These are phyloP conservation scores for Trapa incisa DNA, from an alignment of 345 rosid genomes.

Conservation along the genomic window DNA sequence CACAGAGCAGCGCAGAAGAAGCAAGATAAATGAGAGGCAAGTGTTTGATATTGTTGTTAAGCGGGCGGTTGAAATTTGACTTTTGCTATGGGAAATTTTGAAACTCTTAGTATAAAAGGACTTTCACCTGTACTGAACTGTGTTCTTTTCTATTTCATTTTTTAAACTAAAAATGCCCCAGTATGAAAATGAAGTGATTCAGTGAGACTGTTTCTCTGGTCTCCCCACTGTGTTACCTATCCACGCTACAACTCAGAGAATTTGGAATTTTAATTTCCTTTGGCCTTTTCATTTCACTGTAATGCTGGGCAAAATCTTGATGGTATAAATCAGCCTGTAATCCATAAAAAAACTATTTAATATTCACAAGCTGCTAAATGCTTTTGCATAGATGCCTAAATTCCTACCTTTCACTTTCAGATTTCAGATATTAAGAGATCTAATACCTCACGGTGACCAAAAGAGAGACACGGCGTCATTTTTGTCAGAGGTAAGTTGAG, in stretches of 20 bases:
- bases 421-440: constrained; percentile 88
- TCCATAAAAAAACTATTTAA: neutral
- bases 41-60: neutral
- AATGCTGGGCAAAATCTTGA: neutral
- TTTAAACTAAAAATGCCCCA: neutral
- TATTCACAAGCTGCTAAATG: neutral
- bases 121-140: neutral
- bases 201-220: neutral
- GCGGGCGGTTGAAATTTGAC: neutral
- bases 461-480: constrained; percentile 93
- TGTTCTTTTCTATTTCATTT: neutral
- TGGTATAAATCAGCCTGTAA: neutral
- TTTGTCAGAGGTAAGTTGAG: constrained; percentile 59
- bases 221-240: neutral
- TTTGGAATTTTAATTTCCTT: neutral
- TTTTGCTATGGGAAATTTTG: neutral
- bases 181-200: neutral
- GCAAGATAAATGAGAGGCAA: constrained; percentile 95
- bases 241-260: neutral
- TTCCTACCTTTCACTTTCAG: constrained; percentile 24
- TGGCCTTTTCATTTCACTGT: neutral
- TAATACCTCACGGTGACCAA: constrained; percentile 81
- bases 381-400: neutral
- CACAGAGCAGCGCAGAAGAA: constrained; percentile 87
- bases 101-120: neutral